phyloP scores from a whole-genome alignment of 345 rosid species.

The Geranium rotundifolium region DNA sequence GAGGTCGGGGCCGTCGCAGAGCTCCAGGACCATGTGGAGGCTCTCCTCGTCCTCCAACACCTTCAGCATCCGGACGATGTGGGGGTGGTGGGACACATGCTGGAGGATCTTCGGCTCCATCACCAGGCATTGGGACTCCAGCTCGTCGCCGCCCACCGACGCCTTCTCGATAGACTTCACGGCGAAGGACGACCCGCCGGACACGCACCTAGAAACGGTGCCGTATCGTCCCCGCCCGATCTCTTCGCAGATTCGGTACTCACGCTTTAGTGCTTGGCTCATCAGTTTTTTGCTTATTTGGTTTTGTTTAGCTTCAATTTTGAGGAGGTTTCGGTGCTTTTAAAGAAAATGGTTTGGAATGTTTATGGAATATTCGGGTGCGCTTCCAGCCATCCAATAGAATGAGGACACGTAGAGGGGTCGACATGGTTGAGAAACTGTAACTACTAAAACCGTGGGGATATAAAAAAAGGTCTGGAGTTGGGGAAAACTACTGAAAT shows the following conservation, averaged over 20 bases:
- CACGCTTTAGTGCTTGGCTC: constrained; percentile 35
- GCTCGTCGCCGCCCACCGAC: constrained; percentile 40
- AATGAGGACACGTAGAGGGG: not conserved
- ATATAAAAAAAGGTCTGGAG: not conserved
- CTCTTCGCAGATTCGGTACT: constrained; percentile 38
- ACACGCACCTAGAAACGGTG: constrained; percentile 35
- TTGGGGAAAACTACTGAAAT: not conserved
- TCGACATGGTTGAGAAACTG: too few relatives aligned
- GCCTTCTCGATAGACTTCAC: constrained; percentile 50
- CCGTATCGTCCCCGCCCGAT: constrained; percentile 66
- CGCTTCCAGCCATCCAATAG: not conserved
- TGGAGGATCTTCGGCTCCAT: constrained; percentile 54
- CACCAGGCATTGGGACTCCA: constrained; percentile 45
- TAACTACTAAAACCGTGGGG: too few relatives aligned
- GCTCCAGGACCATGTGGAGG: constrained; percentile 48
- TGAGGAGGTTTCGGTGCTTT: not conserved
- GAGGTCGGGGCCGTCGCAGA: constrained; percentile 46
- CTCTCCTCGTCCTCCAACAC: constrained; percentile 43
- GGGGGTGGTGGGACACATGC: constrained; percentile 47
- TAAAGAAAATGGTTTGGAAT: not conserved
- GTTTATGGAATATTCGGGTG: not conserved
- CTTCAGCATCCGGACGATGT: constrained; percentile 44
- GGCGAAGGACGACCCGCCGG: constrained; percentile 27
- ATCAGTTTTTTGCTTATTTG: constrained; percentile 14
- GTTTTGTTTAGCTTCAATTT: not conserved